Evolutionary conservation across 805 yeast genomes (phyloP).

Genomic region (Candida parachauliodes): DNA sequence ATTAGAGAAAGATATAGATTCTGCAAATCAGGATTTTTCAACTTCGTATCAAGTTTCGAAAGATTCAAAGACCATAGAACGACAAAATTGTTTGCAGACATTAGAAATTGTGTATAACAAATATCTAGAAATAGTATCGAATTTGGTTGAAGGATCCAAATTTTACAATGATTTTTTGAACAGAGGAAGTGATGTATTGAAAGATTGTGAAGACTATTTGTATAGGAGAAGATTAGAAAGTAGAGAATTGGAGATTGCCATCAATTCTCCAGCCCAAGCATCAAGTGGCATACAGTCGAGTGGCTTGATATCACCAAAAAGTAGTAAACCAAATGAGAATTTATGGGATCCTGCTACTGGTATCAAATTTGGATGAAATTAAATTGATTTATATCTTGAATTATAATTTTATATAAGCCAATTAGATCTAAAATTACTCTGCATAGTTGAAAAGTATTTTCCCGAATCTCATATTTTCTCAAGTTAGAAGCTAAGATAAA

Average conservation of each 20-base stretch:
- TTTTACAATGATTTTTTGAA: constrained; percentile 64
- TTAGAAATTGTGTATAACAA: constrained; percentile 49
- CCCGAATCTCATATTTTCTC: too few relatives aligned
- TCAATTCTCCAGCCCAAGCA: not conserved
- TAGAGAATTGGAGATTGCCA: constrained; percentile 40
- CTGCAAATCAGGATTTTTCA: constrained; percentile 25
- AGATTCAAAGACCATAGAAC: constrained; percentile 19
- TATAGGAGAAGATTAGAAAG: constrained; percentile 50
- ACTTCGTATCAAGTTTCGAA: constrained; percentile 12
- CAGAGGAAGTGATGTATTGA: constrained; percentile 42
- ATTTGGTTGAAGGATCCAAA: constrained; percentile 62
- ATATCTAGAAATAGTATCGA: constrained; percentile 53
- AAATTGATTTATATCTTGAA: too few relatives aligned
- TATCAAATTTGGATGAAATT: constrained; percentile 13
- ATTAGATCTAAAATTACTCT: too few relatives aligned
- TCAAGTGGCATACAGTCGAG: not conserved
- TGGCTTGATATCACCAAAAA: constrained; percentile 4
- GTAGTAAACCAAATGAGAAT: constrained; percentile 8
- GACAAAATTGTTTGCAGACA: constrained; percentile 49
- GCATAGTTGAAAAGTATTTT: too few relatives aligned
- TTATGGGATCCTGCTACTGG: constrained; percentile 16
- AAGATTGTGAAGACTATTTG: constrained; percentile 51
- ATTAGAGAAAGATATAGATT: constrained; percentile 37
- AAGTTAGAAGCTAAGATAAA: too few relatives aligned
- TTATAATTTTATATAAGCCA: too few relatives aligned